These are phyloP conservation scores for Leishmania lainsoni DNA, from an alignment of 208 protist genomes.

Conservation along the genomic window DNA sequence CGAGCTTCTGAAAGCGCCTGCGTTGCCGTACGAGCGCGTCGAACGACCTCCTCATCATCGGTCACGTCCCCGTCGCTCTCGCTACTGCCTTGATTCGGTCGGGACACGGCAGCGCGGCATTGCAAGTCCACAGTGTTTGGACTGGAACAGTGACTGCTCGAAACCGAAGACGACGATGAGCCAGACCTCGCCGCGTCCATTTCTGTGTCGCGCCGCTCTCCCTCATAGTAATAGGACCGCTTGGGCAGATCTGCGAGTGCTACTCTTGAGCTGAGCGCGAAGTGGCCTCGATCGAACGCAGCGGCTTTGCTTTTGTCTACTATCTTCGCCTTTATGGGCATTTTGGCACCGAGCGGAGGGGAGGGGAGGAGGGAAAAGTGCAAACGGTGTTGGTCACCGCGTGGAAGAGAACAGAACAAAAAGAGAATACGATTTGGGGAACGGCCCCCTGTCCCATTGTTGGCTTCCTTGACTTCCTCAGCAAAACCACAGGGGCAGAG, in stretches of 20 bases:
- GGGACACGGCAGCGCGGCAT: not conserved
- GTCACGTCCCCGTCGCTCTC: slow-evolving; percentile 13
- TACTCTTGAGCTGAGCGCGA: not conserved
- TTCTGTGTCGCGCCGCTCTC: slow-evolving; percentile 19
- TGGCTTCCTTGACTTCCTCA: not conserved
- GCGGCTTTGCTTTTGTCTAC: slow-evolving; percentile 62
- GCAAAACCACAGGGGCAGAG: not conserved
- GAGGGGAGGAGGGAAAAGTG: not conserved
- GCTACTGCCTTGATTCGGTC: not conserved
- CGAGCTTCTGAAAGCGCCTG: slow-evolving; percentile 15
- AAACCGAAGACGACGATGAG: slow-evolving; percentile 30
- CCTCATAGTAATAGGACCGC: slow-evolving; percentile 51
- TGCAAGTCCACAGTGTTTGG: not conserved
- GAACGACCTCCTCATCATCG: slow-evolving; percentile 32
- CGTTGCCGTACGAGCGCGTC: slow-evolving; percentile 27
- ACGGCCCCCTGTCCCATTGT: not conserved
- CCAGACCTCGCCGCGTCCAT: slow-evolving; percentile 17
- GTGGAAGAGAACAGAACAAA: too few species aligned
- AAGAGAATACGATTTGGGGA: not conserved
- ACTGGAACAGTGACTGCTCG: slow-evolving; percentile 11
- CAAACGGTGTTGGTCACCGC: too few species aligned
- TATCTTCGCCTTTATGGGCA: slow-evolving; percentile 82
- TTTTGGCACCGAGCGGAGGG: slow-evolving; percentile 10
- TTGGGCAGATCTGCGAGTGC: slow-evolving; percentile 10
- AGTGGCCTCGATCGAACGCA: slow-evolving; percentile 58